These are phyloP conservation scores for Penicillium sclerotigenum DNA, from an alignment of 2,329 filamentous ascomycete genomes.

Conservation along the genomic window DNA sequence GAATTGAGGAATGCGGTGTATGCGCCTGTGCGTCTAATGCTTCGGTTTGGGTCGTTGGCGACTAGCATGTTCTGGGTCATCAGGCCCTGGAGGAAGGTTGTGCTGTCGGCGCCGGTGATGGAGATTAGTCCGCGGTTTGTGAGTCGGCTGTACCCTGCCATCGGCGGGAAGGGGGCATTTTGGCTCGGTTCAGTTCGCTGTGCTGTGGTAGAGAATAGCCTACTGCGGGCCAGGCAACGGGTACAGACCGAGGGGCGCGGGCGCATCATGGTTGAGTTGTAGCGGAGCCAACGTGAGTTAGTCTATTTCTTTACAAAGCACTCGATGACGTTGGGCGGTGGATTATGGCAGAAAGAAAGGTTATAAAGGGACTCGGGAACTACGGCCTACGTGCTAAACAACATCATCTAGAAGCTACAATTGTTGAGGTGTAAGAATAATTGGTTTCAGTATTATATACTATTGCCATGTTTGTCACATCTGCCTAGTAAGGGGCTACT, in stretches of 20 bases:
- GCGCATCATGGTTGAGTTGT: slow-evolving; percentile 32
- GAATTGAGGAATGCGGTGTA: slow-evolving; percentile 87
- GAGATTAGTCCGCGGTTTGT: slow-evolving; percentile 75
- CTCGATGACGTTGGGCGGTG: slow-evolving; percentile 31
- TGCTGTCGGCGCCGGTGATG: slow-evolving; percentile 72
- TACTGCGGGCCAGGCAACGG: slow-evolving; percentile 27
- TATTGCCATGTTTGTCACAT: not conserved
- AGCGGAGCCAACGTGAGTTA: slow-evolving; percentile 11
- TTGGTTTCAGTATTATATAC: not conserved
- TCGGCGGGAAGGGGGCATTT: slow-evolving; percentile 36
- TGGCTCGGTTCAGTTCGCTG: slow-evolving; percentile 10
- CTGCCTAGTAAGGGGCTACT: not conserved
- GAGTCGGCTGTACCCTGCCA: slow-evolving; percentile 53
- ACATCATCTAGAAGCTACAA: not conserved
- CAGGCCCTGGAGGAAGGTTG: slow-evolving; percentile 83
- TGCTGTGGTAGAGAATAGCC: slow-evolving; percentile 31
- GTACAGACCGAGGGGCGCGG: slow-evolving; percentile 30
- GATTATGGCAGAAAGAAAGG: slow-evolving; percentile 23
- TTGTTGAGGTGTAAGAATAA: not conserved
- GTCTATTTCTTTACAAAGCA: slow-evolving; percentile 24
- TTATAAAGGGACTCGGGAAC: not conserved
- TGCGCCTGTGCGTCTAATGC: slow-evolving; percentile 51
- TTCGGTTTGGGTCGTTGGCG: slow-evolving; percentile 38
- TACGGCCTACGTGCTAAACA: too few relatives aligned
- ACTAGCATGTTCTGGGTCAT: slow-evolving; percentile 69